Evolutionary conservation across 345 rosid genomes (phyloP).

Genomic region (Eucalyptus viminalis): DNA sequence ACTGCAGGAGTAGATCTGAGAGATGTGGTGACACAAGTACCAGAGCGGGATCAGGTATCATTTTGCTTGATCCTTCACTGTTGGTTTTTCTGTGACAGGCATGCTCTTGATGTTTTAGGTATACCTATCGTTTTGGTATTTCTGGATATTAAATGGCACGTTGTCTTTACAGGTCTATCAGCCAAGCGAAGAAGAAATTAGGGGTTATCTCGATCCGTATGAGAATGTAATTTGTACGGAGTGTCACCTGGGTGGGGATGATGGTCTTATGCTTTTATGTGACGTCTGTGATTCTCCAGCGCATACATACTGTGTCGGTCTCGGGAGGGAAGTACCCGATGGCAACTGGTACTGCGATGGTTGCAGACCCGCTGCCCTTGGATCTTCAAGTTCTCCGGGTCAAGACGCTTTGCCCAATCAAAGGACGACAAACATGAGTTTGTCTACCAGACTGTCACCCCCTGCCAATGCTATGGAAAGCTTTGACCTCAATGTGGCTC

Average conservation of each 20-base stretch:
- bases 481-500: constrained; percentile 25
- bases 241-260: constrained; percentile 95
- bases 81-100: background rate
- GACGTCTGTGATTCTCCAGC: constrained; percentile 98
- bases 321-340: constrained; percentile 87
- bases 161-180: constrained; percentile 67
- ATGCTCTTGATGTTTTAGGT: background rate
- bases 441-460: constrained; percentile 39
- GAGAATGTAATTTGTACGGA: constrained; percentile 90
- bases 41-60: constrained; percentile 89
- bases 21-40: constrained; percentile 56
- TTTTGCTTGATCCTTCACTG: background rate
- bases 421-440: constrained; percentile 22
- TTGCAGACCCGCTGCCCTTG: constrained; percentile 78
- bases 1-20: constrained; percentile 69
- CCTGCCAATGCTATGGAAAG: constrained; percentile 27
- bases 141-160: background rate
- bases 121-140: background rate
- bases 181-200: constrained; percentile 94
- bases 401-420: constrained; percentile 40
- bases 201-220: constrained; percentile 89
- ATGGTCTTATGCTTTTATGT: constrained; percentile 93
- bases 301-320: constrained; percentile 96
- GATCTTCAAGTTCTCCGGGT: constrained; percentile 53
- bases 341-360: constrained; percentile 99